phyloP scores from a whole-genome alignment of 208 protist species.

The Leishmania tarentolae region DNA sequence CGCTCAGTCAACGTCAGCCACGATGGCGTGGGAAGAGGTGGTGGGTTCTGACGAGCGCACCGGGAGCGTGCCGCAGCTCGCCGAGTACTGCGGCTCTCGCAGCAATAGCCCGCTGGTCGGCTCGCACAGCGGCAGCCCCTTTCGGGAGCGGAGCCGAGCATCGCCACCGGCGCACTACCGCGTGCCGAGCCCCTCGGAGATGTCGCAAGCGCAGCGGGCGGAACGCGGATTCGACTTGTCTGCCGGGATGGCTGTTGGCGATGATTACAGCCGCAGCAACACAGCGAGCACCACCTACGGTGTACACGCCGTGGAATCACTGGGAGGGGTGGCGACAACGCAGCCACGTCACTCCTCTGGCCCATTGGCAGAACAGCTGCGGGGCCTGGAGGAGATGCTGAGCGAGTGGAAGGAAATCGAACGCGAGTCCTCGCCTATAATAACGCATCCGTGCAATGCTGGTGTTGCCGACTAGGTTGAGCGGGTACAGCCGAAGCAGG shows the following conservation, averaged over 20 bases:
- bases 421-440: constrained; percentile 34
- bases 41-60: neutral
- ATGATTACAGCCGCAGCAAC: neutral
- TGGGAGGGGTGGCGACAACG: neutral
- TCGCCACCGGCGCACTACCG: neutral
- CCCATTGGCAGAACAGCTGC: constrained; percentile 33
- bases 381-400: constrained; percentile 47
- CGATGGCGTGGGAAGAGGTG: neutral
- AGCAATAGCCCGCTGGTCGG: neutral
- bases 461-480: neutral
- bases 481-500: neutral
- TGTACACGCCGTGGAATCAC: neutral
- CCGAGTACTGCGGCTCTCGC: neutral
- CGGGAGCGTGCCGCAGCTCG: neutral
- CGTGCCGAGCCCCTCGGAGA: neutral
- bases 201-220: neutral
- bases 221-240: neutral
- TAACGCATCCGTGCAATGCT: constrained; percentile 4
- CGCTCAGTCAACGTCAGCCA: neutral
- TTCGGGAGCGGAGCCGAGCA: constrained; percentile 10
- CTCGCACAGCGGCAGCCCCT: constrained; percentile 13
- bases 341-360: constrained; percentile 3
- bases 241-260: no score
- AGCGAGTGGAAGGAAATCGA: constrained; percentile 55
- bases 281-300: neutral